phyloP scores from a whole-genome alignment of 768 basidiomycete genomes.

The Leccinellum albellum region DNA sequence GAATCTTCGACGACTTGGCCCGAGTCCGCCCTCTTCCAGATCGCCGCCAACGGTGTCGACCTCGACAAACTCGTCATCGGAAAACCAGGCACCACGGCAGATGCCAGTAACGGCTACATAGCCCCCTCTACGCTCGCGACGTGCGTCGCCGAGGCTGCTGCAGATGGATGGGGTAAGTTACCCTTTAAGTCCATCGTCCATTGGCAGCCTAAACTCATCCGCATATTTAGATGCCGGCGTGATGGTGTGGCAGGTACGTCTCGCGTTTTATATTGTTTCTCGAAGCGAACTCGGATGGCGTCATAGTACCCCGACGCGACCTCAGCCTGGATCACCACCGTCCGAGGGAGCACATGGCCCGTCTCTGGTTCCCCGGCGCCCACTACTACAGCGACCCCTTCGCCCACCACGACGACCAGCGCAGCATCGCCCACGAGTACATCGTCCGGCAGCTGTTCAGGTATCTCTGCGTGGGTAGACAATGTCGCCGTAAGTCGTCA shows the following conservation, averaged over 20 bases:
- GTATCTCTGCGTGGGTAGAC: slow-evolving; percentile 41
- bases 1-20: slow-evolving; percentile 61
- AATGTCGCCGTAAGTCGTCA: slow-evolving; percentile 33
- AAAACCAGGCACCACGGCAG: slow-evolving; percentile 42
- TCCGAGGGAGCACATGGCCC: slow-evolving; percentile 38
- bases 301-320: slow-evolving; percentile 37
- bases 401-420: not conserved
- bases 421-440: slow-evolving; percentile 21
- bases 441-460: slow-evolving; percentile 35
- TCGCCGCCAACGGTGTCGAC: slow-evolving; percentile 43
- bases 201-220: not conserved
- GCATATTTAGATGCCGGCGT: slow-evolving; percentile 33
- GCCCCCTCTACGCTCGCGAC: slow-evolving; percentile 49
- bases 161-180: slow-evolving; percentile 63
- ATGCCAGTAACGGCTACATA: slow-evolving; percentile 56
- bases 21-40: slow-evolving; percentile 52
- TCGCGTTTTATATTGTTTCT: not conserved
- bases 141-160: slow-evolving; percentile 59
- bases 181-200: not conserved
- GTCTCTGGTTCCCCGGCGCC: slow-evolving; percentile 7
- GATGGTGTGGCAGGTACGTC: slow-evolving; percentile 42
- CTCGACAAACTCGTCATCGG: slow-evolving; percentile 54
- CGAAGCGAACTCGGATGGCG: not conserved
- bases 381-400: not conserved
- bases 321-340: slow-evolving; percentile 37